These are phyloP conservation scores for Trichoderma virens DNA, from an alignment of 495 filamentous ascomycete genomes.

Conservation along the genomic window DNA sequence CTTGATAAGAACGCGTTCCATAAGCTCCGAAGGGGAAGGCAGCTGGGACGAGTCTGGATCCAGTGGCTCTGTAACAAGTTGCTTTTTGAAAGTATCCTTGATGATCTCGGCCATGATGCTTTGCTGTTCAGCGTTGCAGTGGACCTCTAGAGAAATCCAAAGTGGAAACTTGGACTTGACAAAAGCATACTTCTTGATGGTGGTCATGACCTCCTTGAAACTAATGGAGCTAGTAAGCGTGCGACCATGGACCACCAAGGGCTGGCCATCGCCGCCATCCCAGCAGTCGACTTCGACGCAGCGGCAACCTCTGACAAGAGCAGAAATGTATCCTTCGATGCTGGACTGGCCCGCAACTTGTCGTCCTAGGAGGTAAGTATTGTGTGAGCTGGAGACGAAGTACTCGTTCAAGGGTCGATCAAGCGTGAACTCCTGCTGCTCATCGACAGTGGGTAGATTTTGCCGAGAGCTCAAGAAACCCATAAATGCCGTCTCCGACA, in stretches of 20 bases:
- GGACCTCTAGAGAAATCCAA: slow-evolving; percentile 91
- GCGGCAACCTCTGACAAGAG: slow-evolving; percentile 81
- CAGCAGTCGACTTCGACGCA: slow-evolving; percentile 98
- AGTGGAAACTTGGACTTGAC: slow-evolving; percentile 71
- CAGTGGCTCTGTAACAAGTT: slow-evolving; percentile 67
- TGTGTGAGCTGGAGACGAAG: slow-evolving; percentile 97
- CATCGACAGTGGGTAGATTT: slow-evolving; percentile 54
- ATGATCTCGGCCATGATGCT: slow-evolving; percentile 84
- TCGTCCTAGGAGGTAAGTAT: slow-evolving; percentile 88
- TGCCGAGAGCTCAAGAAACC: slow-evolving; percentile 66
- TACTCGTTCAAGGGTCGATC: slow-evolving; percentile 92
- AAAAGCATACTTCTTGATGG: slow-evolving; percentile 92
- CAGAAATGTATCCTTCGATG: slow-evolving; percentile 86
- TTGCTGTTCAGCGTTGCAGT: slow-evolving; percentile 80
- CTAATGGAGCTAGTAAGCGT: slow-evolving; percentile 79
- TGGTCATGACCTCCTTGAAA: slow-evolving; percentile 82
- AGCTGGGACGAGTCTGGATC: slow-evolving; percentile 56
- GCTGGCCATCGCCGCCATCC: slow-evolving; percentile 81
- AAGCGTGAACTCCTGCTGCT: slow-evolving; percentile 50
- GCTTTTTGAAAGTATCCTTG: slow-evolving; percentile 68
- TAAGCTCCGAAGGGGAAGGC: slow-evolving; percentile 79
- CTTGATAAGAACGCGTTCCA: slow-evolving; percentile 80
- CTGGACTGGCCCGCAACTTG: slow-evolving; percentile 86
- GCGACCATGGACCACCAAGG: slow-evolving; percentile 83
- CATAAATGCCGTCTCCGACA: slow-evolving; percentile 68